Percentiles rank a stretch among this genome's conserved stretches.
Evolutionary conservation across 2,329 filamentous ascomycete genomes (phyloP).

Genomic region (Ophiostoma ulmi): DNA sequence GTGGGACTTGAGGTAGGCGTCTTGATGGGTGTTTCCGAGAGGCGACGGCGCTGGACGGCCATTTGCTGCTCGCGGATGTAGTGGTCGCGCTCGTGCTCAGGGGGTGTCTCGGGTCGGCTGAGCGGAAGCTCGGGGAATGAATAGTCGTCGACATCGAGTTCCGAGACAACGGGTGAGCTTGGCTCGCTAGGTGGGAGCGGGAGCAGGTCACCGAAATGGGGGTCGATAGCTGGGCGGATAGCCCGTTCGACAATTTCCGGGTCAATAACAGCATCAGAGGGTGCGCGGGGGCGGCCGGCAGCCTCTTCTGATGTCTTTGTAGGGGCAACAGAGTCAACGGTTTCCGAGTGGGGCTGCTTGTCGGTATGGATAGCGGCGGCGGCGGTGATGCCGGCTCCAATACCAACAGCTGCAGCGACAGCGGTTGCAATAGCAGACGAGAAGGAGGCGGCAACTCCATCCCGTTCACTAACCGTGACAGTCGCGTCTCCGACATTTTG

Average conservation of each 20-base stretch:
- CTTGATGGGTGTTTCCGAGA: slow-evolving; percentile 44
- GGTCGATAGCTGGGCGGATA: slow-evolving; percentile 62
- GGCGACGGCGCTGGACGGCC: slow-evolving; percentile 43
- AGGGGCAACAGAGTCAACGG: slow-evolving; percentile 33
- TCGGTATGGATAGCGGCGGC: slow-evolving; percentile 52
- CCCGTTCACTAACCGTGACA: neutral
- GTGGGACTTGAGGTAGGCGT: slow-evolving; percentile 48
- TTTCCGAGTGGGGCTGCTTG: slow-evolving; percentile 41
- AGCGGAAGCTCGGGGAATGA: slow-evolving; percentile 53
- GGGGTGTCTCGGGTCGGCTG: slow-evolving; percentile 54
- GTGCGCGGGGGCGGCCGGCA: slow-evolving; percentile 18
- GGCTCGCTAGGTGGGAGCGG: slow-evolving; percentile 58
- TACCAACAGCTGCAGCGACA: slow-evolving; percentile 15
- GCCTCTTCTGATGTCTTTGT: neutral
- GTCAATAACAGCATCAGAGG: slow-evolving; percentile 41
- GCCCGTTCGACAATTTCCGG: slow-evolving; percentile 54
- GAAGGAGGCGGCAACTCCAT: slow-evolving; percentile 12
- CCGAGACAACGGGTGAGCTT: slow-evolving; percentile 37
- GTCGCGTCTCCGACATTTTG: neutral
- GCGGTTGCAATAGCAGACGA: slow-evolving; percentile 30
- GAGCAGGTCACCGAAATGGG: slow-evolving; percentile 59
- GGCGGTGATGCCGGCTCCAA: slow-evolving; percentile 28
- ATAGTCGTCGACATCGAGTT: slow-evolving; percentile 31
- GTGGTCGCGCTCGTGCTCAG: slow-evolving; percentile 41
- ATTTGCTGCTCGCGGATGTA: slow-evolving; percentile 33